Evolutionary conservation across 108 stramenopile species (phyloP), one percentile per base, ranked within the genome.

Genomic region (Pelagomonas calceolata): DNA sequence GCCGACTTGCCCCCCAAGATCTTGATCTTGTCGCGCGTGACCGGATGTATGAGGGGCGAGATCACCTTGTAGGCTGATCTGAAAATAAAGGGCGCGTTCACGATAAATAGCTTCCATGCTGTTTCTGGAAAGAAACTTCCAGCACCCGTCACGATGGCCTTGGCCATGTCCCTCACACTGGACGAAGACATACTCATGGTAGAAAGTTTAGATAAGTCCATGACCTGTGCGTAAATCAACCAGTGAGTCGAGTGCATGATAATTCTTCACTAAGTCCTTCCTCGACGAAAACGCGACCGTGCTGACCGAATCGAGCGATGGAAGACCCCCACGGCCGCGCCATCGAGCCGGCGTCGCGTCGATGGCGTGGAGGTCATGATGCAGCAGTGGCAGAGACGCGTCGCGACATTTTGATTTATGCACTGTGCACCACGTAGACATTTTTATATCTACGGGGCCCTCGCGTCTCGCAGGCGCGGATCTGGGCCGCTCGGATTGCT

Each of bases 51-150:
- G 68, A 73, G 75, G n/a, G 80, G 80, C 17, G 66, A 63, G 66
- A 81, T 76, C 29, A 78, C 66, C 26, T 67, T 35, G 77, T 77
- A 81, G 29, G 78, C 70, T 46, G 66, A 60, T 31, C 76, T 43
- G 44, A 78, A 78, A 39, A 67, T 63, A 31, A 75, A 65, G 29
- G 80, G 80, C 9, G 77, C 77, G 67, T 81, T 81, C 69, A 81
- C 69, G 67, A 81, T 34, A 64, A 81, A 73, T 21, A 78, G 32
- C n/a, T 76, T 78, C 68, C 51, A 45, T 26, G 78, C 30, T 4
- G 35, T 67, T 44, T 81, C 80, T 16, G 80, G 77, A 70, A 75
- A 81, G 37, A 36, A 78, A n/a, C 32, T 33, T 5, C 33, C 33
- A 15, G 71, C 64, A 1, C 32, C 65, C n/a, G 29, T 36, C 36